Evolutionary conservation across 176 grass and related monocot genomes (phyloP).

Genomic region (Thalia dealbata): DNA sequence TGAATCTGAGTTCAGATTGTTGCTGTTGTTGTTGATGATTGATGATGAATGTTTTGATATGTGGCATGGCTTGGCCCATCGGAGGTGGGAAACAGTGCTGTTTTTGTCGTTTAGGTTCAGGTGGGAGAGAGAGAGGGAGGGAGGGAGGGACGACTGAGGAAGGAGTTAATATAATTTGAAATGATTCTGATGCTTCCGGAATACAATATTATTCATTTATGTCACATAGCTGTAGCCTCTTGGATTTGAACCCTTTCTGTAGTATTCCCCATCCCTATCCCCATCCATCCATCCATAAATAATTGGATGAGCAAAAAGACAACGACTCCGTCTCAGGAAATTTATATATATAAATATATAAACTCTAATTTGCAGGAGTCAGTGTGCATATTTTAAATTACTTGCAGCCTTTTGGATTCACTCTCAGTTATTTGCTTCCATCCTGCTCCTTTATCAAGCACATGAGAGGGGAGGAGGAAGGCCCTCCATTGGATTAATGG

Average conservation of each 20-base stretch:
- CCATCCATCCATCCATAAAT: too few species aligned
- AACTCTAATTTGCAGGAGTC: too few species aligned
- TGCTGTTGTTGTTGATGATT: neutral
- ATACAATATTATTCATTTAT: conserved; percentile 26
- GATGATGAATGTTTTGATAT: conserved; percentile 5
- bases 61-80: conserved; percentile 12
- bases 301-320: neutral
- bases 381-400: too few species aligned
- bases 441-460: too few species aligned
- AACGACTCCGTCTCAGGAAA: neutral
- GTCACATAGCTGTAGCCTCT: conserved; percentile 35
- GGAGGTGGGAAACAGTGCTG: conserved; percentile 26
- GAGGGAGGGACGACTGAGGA: conserved; percentile 3
- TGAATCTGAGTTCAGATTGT: neutral
- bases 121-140: conserved; percentile 4
- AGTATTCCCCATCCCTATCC: neutral
- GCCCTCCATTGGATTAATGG: too few species aligned
- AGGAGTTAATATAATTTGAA: conserved; percentile 7
- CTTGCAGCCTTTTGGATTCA: too few species aligned
- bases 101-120: conserved; percentile 23
- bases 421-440: too few species aligned
- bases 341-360: too few species aligned
- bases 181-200: conserved; percentile 4
- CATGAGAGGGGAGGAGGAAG: too few species aligned
- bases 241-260: neutral